Evolutionary conservation across 768 basidiomycete genomes (phyloP).

Genomic region (Nidula microcarpa): DNA sequence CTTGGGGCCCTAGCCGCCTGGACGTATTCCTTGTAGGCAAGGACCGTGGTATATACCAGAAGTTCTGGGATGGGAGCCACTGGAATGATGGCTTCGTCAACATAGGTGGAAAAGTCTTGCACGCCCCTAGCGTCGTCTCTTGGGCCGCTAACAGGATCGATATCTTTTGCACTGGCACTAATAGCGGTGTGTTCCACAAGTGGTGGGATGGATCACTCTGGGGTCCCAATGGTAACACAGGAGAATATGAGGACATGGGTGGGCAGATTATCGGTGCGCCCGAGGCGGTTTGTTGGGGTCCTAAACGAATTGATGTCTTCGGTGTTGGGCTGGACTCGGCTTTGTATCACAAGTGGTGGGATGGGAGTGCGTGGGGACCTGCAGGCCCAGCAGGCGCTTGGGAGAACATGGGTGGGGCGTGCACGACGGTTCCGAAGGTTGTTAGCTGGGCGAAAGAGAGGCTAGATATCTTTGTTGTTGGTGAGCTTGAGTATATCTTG

Average conservation of each 20-base stretch:
- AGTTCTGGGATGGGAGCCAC: neutral
- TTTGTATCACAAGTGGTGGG: neutral
- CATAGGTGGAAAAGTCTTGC: neutral
- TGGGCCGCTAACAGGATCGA: slow-evolving; percentile 1
- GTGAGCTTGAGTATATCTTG: neutral
- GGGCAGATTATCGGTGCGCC: neutral
- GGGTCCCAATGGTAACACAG: neutral
- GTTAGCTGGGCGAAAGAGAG: neutral
- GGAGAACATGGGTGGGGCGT: slow-evolving; percentile 1
- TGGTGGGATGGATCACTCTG: slow-evolving; percentile 7
- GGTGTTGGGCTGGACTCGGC: neutral
- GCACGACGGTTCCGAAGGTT: neutral
- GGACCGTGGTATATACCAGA: neutral
- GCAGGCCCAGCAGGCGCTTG: neutral
- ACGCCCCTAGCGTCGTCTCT: neutral
- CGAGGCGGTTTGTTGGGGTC: slow-evolving; percentile 2
- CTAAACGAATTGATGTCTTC: slow-evolving; percentile 3
- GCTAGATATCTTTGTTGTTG: slow-evolving; percentile 1
- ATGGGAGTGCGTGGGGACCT: neutral
- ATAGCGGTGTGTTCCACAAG: slow-evolving; percentile 7
- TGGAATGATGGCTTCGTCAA: neutral
- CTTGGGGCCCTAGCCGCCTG: neutral
- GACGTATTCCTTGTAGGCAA: neutral
- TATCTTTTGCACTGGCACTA: slow-evolving; percentile 5
- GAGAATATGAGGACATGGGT: neutral